Conservation (phyloP, 2,329 filamentous ascomycete species). For the Colletotrichum abscissum region DNA sequence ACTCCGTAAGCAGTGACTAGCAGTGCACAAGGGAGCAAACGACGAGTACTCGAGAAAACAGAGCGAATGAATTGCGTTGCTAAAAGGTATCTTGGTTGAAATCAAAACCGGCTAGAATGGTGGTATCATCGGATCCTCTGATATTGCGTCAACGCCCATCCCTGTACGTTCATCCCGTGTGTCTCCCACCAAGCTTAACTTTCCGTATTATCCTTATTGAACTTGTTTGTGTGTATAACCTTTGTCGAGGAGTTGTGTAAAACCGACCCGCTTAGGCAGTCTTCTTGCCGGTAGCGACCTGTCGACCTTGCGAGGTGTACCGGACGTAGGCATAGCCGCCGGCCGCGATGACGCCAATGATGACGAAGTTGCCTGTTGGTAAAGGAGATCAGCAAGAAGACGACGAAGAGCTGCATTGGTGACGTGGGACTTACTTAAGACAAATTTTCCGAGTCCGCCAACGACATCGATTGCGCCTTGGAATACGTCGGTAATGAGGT, state of each 20-base stretch:
- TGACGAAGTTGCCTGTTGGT: conserved; percentile 48
- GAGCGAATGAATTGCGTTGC: neutral
- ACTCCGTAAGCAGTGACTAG: neutral
- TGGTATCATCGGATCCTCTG: neutral
- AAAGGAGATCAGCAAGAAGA: neutral
- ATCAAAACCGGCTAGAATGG: neutral
- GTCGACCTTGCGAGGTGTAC: conserved; percentile 46
- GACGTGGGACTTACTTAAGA: conserved; percentile 45
- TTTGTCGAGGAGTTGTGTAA: fast-evolving
- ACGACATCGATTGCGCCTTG: conserved; percentile 50
- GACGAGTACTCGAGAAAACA: neutral
- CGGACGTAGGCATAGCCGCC: conserved; percentile 46
- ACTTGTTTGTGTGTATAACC: neutral
- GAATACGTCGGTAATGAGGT: conserved; percentile 48
- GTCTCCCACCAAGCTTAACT: neutral
- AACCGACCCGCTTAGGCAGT: conserved; percentile 21
- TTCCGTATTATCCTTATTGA: neutral
- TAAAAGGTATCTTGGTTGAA: neutral
- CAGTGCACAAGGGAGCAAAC: neutral
- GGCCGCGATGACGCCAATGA: conserved; percentile 47
- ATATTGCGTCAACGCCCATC: neutral
- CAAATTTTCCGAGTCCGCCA: conserved; percentile 52
- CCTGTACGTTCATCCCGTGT: neutral
- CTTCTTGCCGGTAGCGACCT: conserved; percentile 44
- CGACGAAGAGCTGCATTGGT: neutral